Evolutionary conservation across 768 basidiomycete genomes (phyloP).

Genomic region (Amanita muscaria): DNA sequence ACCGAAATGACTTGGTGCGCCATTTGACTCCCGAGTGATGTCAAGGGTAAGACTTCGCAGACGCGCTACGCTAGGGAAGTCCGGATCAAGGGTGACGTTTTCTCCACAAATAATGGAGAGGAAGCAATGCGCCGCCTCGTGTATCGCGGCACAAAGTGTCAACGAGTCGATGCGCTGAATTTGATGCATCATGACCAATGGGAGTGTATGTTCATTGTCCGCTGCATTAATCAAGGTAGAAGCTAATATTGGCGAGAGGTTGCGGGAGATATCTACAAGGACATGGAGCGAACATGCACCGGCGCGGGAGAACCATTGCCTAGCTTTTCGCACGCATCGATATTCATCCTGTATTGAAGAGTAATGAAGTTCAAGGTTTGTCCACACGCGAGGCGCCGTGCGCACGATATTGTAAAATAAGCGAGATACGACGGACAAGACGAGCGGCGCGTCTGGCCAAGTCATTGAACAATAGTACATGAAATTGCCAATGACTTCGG

Average conservation of each 20-base stretch:
- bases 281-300: constrained; percentile 19
- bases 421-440: constrained; percentile 23
- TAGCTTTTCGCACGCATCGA: constrained; percentile 17
- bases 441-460: constrained; percentile 24
- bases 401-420: constrained; percentile 13
- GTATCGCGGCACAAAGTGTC: constrained; percentile 13
- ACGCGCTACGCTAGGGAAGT: constrained; percentile 7
- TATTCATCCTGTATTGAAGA: constrained; percentile 8
- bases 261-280: constrained; percentile 10
- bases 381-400: constrained; percentile 25
- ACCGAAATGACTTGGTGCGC: background rate
- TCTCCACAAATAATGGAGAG: constrained; percentile 14
- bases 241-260: background rate
- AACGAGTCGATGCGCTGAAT: constrained; percentile 14
- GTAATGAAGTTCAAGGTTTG: constrained; percentile 16
- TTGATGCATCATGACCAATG: background rate
- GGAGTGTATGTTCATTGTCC: background rate
- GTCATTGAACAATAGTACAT: constrained; percentile 19
- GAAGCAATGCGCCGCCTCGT: constrained; percentile 14
- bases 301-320: constrained; percentile 22
- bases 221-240: background rate
- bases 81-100: constrained; percentile 4
- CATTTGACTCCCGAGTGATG: constrained; percentile 1
- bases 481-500: constrained; percentile 28
- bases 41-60: constrained; percentile 10